Percentiles rank a stretch among this genome's conserved stretches.
phyloP scores from a whole-genome alignment of 2,329 filamentous ascomycete genomes.

The Helminthosporium solani region DNA sequence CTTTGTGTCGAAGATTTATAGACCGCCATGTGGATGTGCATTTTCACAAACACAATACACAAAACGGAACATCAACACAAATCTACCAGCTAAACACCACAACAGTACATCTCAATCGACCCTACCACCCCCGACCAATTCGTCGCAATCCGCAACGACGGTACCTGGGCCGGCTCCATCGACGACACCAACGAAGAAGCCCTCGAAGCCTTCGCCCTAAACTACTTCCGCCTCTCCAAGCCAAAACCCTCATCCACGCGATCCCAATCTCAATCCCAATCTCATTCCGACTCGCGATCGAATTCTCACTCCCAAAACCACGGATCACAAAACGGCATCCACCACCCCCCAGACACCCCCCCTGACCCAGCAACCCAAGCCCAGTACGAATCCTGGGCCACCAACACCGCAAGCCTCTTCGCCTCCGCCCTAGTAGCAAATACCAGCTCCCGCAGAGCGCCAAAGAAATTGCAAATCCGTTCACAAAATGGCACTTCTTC shows the following conservation, averaged over 20 bases:
- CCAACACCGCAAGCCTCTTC: constrained; percentile 25
- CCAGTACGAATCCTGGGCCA: constrained; percentile 35
- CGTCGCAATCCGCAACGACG: constrained; percentile 35
- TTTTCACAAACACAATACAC: too few relatives aligned
- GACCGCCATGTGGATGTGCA: too few relatives aligned
- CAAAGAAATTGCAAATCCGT: constrained; percentile 19
- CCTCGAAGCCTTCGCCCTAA: constrained; percentile 30
- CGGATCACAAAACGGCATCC: background rate
- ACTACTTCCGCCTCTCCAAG: constrained; percentile 30
- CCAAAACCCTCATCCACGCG: constrained; percentile 14
- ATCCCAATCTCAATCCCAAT: background rate
- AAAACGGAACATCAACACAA: too few relatives aligned
- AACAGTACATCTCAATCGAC: constrained; percentile 33
- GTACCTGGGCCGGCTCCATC: constrained; percentile 40
- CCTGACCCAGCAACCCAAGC: constrained; percentile 25
- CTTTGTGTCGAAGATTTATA: too few relatives aligned
- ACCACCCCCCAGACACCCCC: constrained; percentile 5
- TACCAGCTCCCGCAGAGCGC: constrained; percentile 19
- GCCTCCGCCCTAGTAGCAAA: constrained; percentile 28
- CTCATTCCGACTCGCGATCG: background rate
- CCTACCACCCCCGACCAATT: constrained; percentile 34
- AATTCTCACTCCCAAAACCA: background rate
- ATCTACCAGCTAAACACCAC: too few relatives aligned
- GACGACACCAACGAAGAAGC: constrained; percentile 38
- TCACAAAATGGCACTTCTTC: constrained; percentile 14